A percentile compares a stretch with the other conserved stretches of the same genome.
Conservation (phyloP, 208 protist genomes). For the Phytomonas francai region DNA sequence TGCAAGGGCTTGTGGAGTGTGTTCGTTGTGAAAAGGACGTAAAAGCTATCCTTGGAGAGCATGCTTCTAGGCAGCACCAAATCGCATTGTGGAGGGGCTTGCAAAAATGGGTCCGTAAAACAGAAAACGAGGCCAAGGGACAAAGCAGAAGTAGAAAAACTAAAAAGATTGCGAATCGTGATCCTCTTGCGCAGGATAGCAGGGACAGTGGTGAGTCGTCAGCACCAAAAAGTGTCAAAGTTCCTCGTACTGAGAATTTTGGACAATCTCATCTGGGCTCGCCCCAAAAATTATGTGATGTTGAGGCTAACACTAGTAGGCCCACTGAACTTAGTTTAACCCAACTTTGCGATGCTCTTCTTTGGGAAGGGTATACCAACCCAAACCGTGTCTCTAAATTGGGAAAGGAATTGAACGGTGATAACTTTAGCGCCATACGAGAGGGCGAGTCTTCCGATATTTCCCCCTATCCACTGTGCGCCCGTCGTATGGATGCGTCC, state of each 20-base stretch:
- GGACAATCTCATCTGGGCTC: neutral
- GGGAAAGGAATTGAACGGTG: neutral
- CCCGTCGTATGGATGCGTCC: neutral
- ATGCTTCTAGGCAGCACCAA: constrained; percentile 52
- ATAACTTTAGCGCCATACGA: neutral
- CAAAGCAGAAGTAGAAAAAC: neutral
- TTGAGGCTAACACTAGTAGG: neutral
- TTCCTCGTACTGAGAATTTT: neutral
- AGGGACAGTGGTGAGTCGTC: neutral
- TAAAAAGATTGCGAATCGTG: neutral
- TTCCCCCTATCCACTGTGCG: neutral
- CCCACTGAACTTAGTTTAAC: neutral
- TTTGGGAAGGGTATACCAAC: neutral
- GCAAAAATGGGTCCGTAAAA: constrained; percentile 26
- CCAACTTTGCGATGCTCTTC: neutral
- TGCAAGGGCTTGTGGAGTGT: constrained; percentile 31
- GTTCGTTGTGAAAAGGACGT: constrained; percentile 28
- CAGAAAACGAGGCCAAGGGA: neutral
- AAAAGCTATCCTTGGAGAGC: constrained; percentile 36
- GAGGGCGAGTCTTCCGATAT: neutral
- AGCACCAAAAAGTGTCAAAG: neutral
- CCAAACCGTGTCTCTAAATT: neutral
- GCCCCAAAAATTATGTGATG: neutral
- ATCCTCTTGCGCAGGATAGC: neutral
- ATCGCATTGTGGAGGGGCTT: constrained; percentile 50